A percentile compares a stretch with the other conserved stretches of the same genome.
These are phyloP conservation scores for Schizochytrium sp. DNA, from an alignment of 108 stramenopile species.

Conservation along the genomic window DNA sequence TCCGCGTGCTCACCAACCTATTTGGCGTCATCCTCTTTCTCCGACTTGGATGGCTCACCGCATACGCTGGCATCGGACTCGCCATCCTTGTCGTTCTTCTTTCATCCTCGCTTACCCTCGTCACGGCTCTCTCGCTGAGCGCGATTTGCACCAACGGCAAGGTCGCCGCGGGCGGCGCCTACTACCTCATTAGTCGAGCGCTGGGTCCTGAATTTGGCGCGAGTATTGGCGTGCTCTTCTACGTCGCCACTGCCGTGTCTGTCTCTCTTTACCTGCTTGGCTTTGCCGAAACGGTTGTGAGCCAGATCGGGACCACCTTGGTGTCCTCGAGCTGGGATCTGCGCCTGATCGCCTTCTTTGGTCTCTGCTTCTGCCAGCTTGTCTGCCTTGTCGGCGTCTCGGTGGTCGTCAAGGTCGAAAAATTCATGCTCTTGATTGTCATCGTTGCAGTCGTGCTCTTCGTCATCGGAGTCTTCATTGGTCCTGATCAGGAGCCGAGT, in stretches of 20 bases:
- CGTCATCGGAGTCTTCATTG: not conserved
- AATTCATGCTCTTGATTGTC: not conserved
- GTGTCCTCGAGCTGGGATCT: not conserved
- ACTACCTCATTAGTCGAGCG: conserved; percentile 56
- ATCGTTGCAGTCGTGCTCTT: not conserved
- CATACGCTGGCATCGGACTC: conserved; percentile 51
- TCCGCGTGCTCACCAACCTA: conserved; percentile 23
- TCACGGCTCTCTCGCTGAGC: conserved; percentile 56
- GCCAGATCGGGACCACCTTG: not conserved
- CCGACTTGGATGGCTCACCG: conserved; percentile 60
- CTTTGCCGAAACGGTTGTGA: not conserved
- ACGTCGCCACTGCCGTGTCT: conserved; percentile 55
- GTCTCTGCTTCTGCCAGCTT: not conserved
- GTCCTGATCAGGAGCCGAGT: not conserved
- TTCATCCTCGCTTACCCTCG: conserved; percentile 45
- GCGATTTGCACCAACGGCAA: conserved; percentile 67
- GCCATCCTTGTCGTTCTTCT: conserved; percentile 35
- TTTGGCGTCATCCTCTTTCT: conserved; percentile 70
- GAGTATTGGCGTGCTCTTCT: conserved; percentile 57
- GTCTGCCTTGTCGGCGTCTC: not conserved
- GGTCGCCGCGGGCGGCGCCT: conserved; percentile 61
- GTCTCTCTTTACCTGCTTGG: conserved; percentile 14
- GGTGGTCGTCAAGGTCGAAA: not conserved
- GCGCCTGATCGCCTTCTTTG: not conserved
- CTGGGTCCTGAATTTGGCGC: conserved; percentile 63